Conservation (phyloP, 805 yeast species). For the Trichomonascus vanleenenianus region DNA sequence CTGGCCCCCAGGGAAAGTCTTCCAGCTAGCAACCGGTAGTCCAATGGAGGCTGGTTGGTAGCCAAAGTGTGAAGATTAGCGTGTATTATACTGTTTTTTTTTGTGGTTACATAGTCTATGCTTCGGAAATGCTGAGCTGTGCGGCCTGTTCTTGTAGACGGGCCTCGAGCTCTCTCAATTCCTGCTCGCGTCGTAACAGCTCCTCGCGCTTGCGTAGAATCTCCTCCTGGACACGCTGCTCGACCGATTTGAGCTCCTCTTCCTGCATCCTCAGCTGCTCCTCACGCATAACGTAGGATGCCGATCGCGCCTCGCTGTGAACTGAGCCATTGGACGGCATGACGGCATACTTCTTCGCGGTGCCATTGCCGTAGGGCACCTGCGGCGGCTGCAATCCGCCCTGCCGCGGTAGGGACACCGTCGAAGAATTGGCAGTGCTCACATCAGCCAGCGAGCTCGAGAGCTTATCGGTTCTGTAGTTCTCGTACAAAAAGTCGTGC, state of each 20-base stretch:
- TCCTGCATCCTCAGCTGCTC: constrained; percentile 86
- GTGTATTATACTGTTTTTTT: too few relatives aligned
- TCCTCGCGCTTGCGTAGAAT: constrained; percentile 73
- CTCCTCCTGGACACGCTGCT: constrained; percentile 84
- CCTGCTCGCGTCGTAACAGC: constrained; percentile 75
- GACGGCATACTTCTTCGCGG: neutral
- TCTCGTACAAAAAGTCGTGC: constrained; percentile 79
- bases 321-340: constrained; percentile 12
- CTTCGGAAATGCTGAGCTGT: neutral
- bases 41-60: too few relatives aligned
- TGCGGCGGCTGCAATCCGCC: constrained; percentile 14
- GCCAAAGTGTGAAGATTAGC: too few relatives aligned
- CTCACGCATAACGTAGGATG: constrained; percentile 59
- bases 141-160: constrained; percentile 10
- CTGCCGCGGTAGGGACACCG: constrained; percentile 8
- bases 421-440: neutral
- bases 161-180: constrained; percentile 70
- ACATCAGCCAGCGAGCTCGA: constrained; percentile 46
- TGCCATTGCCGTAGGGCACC: constrained; percentile 8
- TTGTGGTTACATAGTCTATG: too few relatives aligned
- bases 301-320: constrained; percentile 33
- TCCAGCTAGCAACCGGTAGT: too few relatives aligned
- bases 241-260: constrained; percentile 78
- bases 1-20: too few relatives aligned
- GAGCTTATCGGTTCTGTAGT: constrained; percentile 80